Evolutionary conservation across 139 green algal species (phyloP).

Genomic region (Eudorina sp.): DNA sequence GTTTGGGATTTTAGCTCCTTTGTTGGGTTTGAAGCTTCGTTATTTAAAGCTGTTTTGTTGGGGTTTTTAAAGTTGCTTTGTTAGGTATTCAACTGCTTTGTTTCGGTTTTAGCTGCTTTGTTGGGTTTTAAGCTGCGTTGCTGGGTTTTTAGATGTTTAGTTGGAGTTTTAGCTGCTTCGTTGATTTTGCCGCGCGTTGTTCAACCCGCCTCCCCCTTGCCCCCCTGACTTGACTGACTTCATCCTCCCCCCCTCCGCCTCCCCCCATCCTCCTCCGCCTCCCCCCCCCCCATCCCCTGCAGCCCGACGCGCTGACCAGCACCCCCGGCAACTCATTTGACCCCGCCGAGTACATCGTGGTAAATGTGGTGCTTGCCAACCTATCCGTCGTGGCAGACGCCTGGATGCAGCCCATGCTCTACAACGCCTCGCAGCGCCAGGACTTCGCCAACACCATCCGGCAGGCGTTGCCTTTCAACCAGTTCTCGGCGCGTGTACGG

Average conservation of each 20-base stretch:
- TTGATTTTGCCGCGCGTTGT: no score
- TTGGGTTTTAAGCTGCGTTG: no score
- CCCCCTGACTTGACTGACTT: no score
- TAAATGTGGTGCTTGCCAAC: constrained; percentile 38
- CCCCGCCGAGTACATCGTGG: neutral
- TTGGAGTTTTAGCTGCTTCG: no score
- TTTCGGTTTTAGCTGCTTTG: no score
- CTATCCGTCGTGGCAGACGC: constrained; percentile 34
- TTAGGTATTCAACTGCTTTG: no score
- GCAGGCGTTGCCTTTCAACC: neutral
- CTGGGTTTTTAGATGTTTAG: no score
- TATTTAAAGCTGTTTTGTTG: no score
- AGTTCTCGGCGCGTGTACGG: constrained; percentile 8
- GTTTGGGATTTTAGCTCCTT: no score
- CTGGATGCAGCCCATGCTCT: constrained; percentile 21
- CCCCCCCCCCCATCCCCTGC: neutral
- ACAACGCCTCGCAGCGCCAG: neutral
- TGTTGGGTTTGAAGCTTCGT: no score
- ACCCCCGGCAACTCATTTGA: neutral
- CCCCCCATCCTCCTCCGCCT: neutral
- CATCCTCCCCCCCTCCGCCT: neutral
- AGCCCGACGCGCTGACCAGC: neutral
- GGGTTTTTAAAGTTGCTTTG: no score
- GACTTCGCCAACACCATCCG: constrained; percentile 6
- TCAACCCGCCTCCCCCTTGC: no score